Percentiles rank a stretch among this genome's conserved stretches.
Evolutionary conservation across 2,329 filamentous ascomycete genomes (phyloP).

Genomic region (Talaromyces sp.): DNA sequence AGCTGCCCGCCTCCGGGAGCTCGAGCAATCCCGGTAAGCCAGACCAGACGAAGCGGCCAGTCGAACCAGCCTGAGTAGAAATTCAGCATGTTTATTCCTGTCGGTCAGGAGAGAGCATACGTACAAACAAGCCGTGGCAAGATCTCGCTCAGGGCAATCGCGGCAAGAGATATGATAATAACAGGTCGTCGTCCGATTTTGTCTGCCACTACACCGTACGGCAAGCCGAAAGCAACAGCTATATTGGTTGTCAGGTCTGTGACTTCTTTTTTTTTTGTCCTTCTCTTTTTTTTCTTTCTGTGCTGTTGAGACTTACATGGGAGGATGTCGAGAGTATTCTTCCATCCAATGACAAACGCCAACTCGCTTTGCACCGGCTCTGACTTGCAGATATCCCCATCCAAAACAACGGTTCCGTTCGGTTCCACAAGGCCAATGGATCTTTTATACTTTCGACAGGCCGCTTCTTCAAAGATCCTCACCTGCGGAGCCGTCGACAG

Average conservation of each 20-base stretch:
- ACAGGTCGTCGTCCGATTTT: slow-evolving; percentile 25
- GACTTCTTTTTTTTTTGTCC: too few species aligned
- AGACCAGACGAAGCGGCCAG: slow-evolving; percentile 24
- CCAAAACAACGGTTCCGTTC: not conserved
- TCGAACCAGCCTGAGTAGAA: slow-evolving; percentile 1
- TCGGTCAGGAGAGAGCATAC: not conserved
- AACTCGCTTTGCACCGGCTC: slow-evolving; percentile 27
- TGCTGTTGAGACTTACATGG: slow-evolving; percentile 16
- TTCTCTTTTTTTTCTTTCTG: not conserved
- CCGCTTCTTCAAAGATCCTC: slow-evolving; percentile 24
- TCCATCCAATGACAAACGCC: slow-evolving; percentile 25
- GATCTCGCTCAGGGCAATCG: slow-evolving; percentile 19
- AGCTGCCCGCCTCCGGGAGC: slow-evolving; percentile 24
- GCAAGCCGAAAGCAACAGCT: slow-evolving; percentile 25
- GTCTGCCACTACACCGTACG: slow-evolving; percentile 27
- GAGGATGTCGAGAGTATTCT: slow-evolving; percentile 20
- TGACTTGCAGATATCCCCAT: slow-evolving; percentile 22
- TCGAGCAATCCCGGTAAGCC: slow-evolving; percentile 20
- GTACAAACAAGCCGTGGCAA: slow-evolving; percentile 26
- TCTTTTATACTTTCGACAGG: slow-evolving; percentile 16
- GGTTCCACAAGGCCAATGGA: not conserved
- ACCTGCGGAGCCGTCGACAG: slow-evolving; percentile 21
- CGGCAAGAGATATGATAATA: slow-evolving; percentile 18
- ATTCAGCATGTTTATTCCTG: not conserved
- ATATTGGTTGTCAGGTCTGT: not conserved